Base-by-base conservation (phyloP, 2,329 filamentous ascomycete genomes). In the Mollisia scopiformis region DNA sequence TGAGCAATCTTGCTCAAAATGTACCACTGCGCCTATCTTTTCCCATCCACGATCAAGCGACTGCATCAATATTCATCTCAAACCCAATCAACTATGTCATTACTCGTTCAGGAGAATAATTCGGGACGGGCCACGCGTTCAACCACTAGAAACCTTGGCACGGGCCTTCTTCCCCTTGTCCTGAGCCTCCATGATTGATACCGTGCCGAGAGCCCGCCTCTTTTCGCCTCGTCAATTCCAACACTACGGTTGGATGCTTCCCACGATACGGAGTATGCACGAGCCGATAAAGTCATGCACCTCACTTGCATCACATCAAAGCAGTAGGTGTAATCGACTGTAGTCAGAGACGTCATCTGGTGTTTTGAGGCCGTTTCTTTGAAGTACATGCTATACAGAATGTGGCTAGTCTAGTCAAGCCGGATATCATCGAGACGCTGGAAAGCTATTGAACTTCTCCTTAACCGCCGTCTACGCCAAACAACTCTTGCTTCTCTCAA, bases 401-500 rank as follows among this genome's bases (percentile, higher is more conserved):
- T 21, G 19, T 21, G 16, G 39, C 39, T 43, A 43, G 19, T 16
- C 39, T 4, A 21, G 39, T 11, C 6, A 11, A 4, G 11, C 10
- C 8, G 3, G n/a, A n/a, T 16, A 43, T 11, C 7, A 21, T 37
- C 33, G 11, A 37, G 4, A 16, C 11, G 33, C 33, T 37, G 11
- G 33, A 37, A 37, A 37, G 30, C 31, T 6, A 54, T 16, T 14
- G 13, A 23, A 5, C 21, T 21, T 25, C 51, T n/a, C 28, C 27
- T 41, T 6, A 19, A 5, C 21, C 46, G 23, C 19, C 33, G 16
- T n/a, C 55, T 37, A 16, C 35, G 30, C 21, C 30, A 41, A 23
- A 46, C 27, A 13, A 30, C 27, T 11, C 43, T n/a, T 10, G 33
- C 61, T 27, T 60, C 61, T 19, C 43, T 39, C 11, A 51, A 28